A percentile compares a stretch with the other conserved stretches of the same genome.
Conservation (phyloP, 2,329 filamentous ascomycete species). For the Curvularia eragrostidis region DNA sequence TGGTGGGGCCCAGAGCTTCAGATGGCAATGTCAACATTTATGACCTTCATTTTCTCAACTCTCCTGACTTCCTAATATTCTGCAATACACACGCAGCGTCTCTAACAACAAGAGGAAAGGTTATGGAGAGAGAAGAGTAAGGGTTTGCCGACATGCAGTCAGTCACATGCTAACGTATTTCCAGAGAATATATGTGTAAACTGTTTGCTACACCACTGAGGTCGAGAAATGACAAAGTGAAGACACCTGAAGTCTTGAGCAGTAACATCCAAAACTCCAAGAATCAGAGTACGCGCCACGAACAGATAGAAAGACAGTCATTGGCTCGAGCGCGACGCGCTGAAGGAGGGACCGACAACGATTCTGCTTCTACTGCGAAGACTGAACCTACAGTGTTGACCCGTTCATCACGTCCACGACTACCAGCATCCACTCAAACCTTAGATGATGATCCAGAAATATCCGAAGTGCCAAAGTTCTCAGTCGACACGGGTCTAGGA, state of each 20-base stretch:
- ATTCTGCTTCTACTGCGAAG: not conserved
- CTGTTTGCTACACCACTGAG: slow-evolving; percentile 23
- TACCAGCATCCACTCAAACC: slow-evolving; percentile 11
- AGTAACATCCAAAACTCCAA: not conserved
- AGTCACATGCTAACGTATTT: slow-evolving; percentile 5
- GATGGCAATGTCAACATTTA: slow-evolving; percentile 19
- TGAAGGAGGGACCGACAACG: not conserved
- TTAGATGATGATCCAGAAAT: not conserved
- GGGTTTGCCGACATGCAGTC: not conserved
- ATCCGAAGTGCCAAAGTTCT: slow-evolving; percentile 27
- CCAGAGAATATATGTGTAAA: slow-evolving; percentile 19
- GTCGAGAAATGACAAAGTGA: slow-evolving; percentile 21
- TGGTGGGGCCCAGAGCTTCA: slow-evolving; percentile 20
- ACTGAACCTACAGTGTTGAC: not conserved
- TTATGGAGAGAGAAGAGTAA: slow-evolving; percentile 5
- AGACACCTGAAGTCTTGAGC: slow-evolving; percentile 6
- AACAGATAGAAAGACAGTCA: slow-evolving; percentile 1
- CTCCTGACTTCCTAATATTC: slow-evolving; percentile 19
- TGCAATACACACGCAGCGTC: slow-evolving; percentile 6
- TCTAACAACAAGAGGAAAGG: not conserved
- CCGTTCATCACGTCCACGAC: slow-evolving; percentile 20
- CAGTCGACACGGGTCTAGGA: slow-evolving; percentile 35
- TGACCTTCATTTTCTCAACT: slow-evolving; percentile 33
- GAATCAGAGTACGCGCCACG: not conserved
- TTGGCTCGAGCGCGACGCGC: not conserved